Percentiles rank a stretch among this genome's conserved stretches.
Evolutionary conservation across 1,139 yeast genomes (phyloP).

Genomic region (Kodamaea derodonti): DNA sequence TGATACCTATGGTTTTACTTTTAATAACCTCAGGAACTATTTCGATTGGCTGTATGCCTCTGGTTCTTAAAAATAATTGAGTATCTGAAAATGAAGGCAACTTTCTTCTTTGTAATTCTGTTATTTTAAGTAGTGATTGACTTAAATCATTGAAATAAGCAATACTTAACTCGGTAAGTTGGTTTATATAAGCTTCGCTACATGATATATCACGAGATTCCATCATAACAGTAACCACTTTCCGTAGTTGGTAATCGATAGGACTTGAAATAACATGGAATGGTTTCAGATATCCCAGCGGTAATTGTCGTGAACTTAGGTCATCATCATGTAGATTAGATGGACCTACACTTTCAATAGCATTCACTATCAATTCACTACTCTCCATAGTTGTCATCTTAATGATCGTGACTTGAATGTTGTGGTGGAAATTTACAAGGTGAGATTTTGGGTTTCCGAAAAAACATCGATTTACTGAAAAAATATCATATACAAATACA

Average conservation of each 20-base stretch:
- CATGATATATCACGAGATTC: conserved; percentile 33
- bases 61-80: conserved; percentile 44
- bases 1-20: conserved; percentile 15
- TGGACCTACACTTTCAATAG: too few species aligned
- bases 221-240: conserved; percentile 33
- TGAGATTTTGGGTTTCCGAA: neutral
- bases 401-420: neutral
- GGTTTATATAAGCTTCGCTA: conserved; percentile 43
- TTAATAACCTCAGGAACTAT: conserved; percentile 40
- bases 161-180: conserved; percentile 45
- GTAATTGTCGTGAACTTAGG: conserved; percentile 3
- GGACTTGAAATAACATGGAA: conserved; percentile 14
- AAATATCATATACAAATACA: neutral
- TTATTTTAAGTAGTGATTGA: conserved; percentile 46
- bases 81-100: conserved; percentile 59
- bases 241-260: conserved; percentile 33
- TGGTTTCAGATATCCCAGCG: neutral
- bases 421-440: neutral
- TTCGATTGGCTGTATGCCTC: conserved; percentile 39
- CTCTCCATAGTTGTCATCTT: too few species aligned
- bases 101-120: conserved; percentile 67
- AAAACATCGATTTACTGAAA: neutral
- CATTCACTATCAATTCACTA: too few species aligned
- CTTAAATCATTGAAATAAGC: conserved; percentile 48
- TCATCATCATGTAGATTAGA: too few species aligned